phyloP scores from a whole-genome alignment of 2,329 filamentous ascomycete genomes.

The Fusarium pininemorale region DNA sequence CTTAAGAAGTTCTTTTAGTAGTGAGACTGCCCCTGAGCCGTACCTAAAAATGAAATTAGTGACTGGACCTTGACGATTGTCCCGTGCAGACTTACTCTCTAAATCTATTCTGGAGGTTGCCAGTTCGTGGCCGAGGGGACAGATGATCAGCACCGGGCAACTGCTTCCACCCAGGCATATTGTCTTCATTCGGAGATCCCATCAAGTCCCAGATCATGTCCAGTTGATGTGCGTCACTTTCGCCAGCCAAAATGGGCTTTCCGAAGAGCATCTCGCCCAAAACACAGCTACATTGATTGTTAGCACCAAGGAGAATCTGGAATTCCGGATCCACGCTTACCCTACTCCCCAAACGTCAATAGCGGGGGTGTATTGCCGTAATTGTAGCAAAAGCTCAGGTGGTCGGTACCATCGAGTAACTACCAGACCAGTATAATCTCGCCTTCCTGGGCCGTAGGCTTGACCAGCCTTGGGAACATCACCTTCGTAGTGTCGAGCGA shows the following conservation, averaged over 20 bases:
- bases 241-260: slow-evolving; percentile 90
- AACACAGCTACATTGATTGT: slow-evolving; percentile 75
- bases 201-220: slow-evolving; percentile 94
- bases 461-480: slow-evolving; percentile 77
- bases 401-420: slow-evolving; percentile 98
- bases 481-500: slow-evolving; percentile 93
- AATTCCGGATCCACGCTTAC: slow-evolving; percentile 59
- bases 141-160: slow-evolving; percentile 84
- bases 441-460: slow-evolving; percentile 83
- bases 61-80: background rate
- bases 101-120: slow-evolving; percentile 79
- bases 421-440: slow-evolving; percentile 96
- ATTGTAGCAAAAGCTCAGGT: slow-evolving; percentile 87
- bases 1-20: slow-evolving; percentile 83
- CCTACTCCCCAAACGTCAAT: slow-evolving; percentile 99
- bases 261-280: slow-evolving; percentile 98
- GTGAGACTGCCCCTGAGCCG: slow-evolving; percentile 76
- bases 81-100: slow-evolving; percentile 64
- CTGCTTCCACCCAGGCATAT: slow-evolving; percentile 88
- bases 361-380: slow-evolving; percentile 93
- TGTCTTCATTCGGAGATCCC: slow-evolving; percentile 87
- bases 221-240: slow-evolving; percentile 87
- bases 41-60: slow-evolving; percentile 55
- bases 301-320: slow-evolving; percentile 14
- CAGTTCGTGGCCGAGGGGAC: slow-evolving; percentile 66